These are phyloP conservation scores for Cryphonectria carpinicola DNA, from an alignment of 2,329 filamentous ascomycete genomes.

Conservation along the genomic window DNA sequence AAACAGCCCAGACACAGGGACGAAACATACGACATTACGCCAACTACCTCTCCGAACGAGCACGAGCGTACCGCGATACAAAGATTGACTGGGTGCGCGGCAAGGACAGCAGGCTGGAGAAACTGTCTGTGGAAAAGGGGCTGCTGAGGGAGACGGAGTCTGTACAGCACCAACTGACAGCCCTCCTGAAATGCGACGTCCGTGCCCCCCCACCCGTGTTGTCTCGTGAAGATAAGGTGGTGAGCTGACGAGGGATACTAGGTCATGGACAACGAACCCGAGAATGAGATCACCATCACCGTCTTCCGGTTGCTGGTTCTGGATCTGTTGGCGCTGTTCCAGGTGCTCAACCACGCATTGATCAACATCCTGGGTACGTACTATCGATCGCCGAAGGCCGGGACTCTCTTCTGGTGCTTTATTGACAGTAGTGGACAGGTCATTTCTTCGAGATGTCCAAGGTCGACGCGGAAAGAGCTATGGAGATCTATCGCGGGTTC, in stretches of 20 bases:
- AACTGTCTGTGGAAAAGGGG: conserved; percentile 87
- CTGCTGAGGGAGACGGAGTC: conserved; percentile 87
- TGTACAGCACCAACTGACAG: conserved; percentile 85
- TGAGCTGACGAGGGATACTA: conserved; percentile 25
- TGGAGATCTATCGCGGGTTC: conserved; percentile 91
- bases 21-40: conserved; percentile 93
- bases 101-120: conserved; percentile 82
- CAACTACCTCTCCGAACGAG: conserved; percentile 81
- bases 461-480: conserved; percentile 86
- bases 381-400: conserved; percentile 18
- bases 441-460: conserved; percentile 99
- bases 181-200: conserved; percentile 88
- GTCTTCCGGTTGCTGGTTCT: conserved; percentile 90
- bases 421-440: conserved; percentile 55
- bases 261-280: conserved; percentile 85
- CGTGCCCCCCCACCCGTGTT: conserved; percentile 40
- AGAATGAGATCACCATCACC: conserved; percentile 95
- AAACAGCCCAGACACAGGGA: conserved; percentile 85
- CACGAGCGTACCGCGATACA: conserved; percentile 80
- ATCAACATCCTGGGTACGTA: conserved; percentile 91
- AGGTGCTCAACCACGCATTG: conserved; percentile 93
- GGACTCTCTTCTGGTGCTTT: conserved; percentile 8
- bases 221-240: neutral
- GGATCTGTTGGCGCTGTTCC: conserved; percentile 87
- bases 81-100: conserved; percentile 88